A percentile compares a stretch with the other conserved stretches of the same genome.
These are phyloP conservation scores for Puccinellia tenuiflora DNA, from an alignment of 176 grass and related monocot species.

Conservation along the genomic window DNA sequence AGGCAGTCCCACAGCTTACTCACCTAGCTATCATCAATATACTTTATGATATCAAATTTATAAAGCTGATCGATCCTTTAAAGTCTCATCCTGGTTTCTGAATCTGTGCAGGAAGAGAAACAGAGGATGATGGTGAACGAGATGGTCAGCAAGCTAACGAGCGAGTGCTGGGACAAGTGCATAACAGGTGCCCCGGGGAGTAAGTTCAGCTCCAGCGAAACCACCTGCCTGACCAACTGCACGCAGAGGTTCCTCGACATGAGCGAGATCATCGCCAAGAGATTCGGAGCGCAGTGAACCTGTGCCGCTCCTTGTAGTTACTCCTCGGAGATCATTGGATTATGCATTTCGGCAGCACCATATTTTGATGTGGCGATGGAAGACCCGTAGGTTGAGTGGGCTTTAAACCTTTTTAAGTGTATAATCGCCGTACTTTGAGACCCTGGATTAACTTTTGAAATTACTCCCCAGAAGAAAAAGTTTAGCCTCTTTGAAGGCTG, in stretches of 20 bases:
- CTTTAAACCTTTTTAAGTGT: no score
- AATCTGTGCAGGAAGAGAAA: slow-evolving; percentile 48
- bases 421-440: no score
- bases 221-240: slow-evolving; percentile 48
- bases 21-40: neutral
- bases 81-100: neutral
- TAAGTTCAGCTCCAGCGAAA: slow-evolving; percentile 58
- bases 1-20: neutral
- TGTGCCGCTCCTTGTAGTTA: neutral
- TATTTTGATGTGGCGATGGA: no score
- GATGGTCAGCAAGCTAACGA: slow-evolving; percentile 58
- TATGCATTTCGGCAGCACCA: no score
- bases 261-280: neutral
- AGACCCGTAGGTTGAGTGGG: no score
- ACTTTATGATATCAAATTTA: neutral
- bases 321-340: no score
- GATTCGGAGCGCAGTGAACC: neutral
- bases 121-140: slow-evolving; percentile 49
- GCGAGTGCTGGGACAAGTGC: slow-evolving; percentile 68
- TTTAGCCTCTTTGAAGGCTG: no score
- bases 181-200: slow-evolving; percentile 42
- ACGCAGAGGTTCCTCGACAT: slow-evolving; percentile 42
- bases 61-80: neutral
- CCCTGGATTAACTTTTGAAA: no score
- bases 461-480: no score